Base-by-base conservation (phyloP, 129 eudicot genomes). In the Flaveria bidentis region DNA sequence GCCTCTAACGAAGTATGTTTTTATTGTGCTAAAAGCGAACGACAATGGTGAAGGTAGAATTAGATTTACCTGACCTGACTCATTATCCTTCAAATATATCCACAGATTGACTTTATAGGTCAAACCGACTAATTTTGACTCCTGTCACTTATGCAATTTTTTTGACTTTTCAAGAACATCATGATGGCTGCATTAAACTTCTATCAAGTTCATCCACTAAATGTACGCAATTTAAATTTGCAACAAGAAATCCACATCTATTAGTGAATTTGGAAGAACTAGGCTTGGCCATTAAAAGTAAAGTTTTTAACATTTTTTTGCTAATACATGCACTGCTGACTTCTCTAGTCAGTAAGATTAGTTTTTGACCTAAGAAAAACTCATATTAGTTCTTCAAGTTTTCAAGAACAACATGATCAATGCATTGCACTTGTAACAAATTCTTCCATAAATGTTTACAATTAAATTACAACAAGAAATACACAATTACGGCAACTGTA, bases 41-140 rank as follows among this genome's bases (percentile, higher is more conserved):
- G 99, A 94, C 79, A 89, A 79, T 64, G 99, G 99, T 20, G 97
- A 94, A 94, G 99, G 99, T 94, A 57, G 47, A 78, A 45, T 47
- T 25, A 81, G 46, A 42, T 55, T 15, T 50, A 55, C 71, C 49
- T 1, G 2, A 55, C 71, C 49, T 1, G 2, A 44, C 36, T 41
- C 80, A 66, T 55, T 58, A 39, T 66, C 36, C 20, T 72, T 64
- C n/a, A 33, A 45, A 25, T 45, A 28, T 50, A 47, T 64, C 63
- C 52, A 5, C 23, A 20, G 17, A 20, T 63, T 75, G 64, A 67
- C 58, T 53, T 70, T 78, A 26, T 10, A 15, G 45, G 57, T 41
- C 68, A 14, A 39, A 52, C 52, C 15, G 9, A 49, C 51, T 75
- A 50, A 33, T 51, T 76, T 63, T 1, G 11, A 30, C 10, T 66